These are phyloP conservation scores for Aphanomyces astaci DNA, from an alignment of 352 stramenopile genomes.

Conservation along the genomic window DNA sequence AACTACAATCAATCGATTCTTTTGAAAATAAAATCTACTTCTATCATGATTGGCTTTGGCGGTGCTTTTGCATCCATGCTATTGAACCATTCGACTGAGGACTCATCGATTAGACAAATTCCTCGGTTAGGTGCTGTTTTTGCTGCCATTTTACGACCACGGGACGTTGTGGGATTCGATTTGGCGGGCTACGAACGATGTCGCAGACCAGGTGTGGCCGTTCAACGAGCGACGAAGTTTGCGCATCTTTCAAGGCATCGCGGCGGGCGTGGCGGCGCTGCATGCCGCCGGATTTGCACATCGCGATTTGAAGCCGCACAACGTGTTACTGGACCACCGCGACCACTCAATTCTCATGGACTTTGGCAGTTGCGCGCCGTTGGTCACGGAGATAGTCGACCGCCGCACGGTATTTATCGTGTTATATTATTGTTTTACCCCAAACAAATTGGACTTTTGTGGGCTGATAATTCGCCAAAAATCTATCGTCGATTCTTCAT, in stretches of 20 bases:
- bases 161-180: slow-evolving; percentile 79
- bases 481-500: too few species aligned
- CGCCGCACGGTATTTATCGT: not conserved
- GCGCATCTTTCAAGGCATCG: slow-evolving; percentile 81
- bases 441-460: too few species aligned
- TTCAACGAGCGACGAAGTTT: slow-evolving; percentile 76
- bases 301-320: slow-evolving; percentile 79
- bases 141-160: slow-evolving; percentile 79
- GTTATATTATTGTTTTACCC: too few species aligned
- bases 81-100: too few species aligned
- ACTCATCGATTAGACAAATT: too few species aligned
- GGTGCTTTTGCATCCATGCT: too few species aligned
- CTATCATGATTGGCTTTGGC: too few species aligned
- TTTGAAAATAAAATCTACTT: too few species aligned
- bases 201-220: slow-evolving; percentile 67
- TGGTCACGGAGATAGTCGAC: slow-evolving; percentile 48
- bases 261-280: slow-evolving; percentile 57
- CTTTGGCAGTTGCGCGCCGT: slow-evolving; percentile 71
- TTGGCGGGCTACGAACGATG: slow-evolving; percentile 45
- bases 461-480: too few species aligned
- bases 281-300: slow-evolving; percentile 78
- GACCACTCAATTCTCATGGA: slow-evolving; percentile 63
- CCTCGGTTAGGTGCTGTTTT: slow-evolving; percentile 73
- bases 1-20: too few species aligned
- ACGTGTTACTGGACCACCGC: slow-evolving; percentile 47